Conservation (phyloP, 139 green algal species). For the Chlamydomonas applanata region DNA sequence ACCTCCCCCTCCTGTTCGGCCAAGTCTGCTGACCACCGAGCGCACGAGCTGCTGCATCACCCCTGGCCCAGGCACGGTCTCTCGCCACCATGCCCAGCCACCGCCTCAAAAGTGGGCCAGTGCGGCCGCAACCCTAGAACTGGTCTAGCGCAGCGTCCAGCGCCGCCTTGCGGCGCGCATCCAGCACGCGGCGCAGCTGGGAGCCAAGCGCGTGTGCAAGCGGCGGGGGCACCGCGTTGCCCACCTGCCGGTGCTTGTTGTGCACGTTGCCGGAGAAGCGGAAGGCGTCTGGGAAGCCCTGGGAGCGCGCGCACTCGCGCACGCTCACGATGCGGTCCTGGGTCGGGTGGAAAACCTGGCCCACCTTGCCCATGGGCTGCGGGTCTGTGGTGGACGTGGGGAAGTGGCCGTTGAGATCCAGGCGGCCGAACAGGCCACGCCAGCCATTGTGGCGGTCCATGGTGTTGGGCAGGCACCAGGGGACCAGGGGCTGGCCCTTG, state of each 20-base stretch:
- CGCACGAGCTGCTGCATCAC: too few species aligned
- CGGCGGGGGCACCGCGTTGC: slow-evolving; percentile 89
- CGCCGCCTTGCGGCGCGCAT: slow-evolving; percentile 14
- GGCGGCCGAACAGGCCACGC: slow-evolving; percentile 91
- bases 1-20: too few species aligned
- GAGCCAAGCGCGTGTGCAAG: slow-evolving; percentile 79
- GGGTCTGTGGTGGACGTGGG: slow-evolving; percentile 95
- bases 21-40: too few species aligned
- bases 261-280: slow-evolving; percentile 83
- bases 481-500: slow-evolving; percentile 81
- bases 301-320: slow-evolving; percentile 89
- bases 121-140: too few species aligned
- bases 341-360: slow-evolving; percentile 94
- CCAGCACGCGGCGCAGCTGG: slow-evolving; percentile 68
- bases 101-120: too few species aligned
- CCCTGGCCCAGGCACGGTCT: too few species aligned
- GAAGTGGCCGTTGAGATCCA: slow-evolving; percentile 95
- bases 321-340: slow-evolving; percentile 96
- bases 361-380: slow-evolving; percentile 97
- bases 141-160: not conserved
- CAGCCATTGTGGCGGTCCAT: slow-evolving; percentile 93
- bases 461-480: slow-evolving; percentile 97
- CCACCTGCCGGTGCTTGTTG: slow-evolving; percentile 82
- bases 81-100: too few species aligned
- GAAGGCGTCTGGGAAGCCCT: slow-evolving; percentile 88